Base-by-base conservation (phyloP, 2,329 filamentous ascomycete species). In the Sarocladiaceae sp. region DNA sequence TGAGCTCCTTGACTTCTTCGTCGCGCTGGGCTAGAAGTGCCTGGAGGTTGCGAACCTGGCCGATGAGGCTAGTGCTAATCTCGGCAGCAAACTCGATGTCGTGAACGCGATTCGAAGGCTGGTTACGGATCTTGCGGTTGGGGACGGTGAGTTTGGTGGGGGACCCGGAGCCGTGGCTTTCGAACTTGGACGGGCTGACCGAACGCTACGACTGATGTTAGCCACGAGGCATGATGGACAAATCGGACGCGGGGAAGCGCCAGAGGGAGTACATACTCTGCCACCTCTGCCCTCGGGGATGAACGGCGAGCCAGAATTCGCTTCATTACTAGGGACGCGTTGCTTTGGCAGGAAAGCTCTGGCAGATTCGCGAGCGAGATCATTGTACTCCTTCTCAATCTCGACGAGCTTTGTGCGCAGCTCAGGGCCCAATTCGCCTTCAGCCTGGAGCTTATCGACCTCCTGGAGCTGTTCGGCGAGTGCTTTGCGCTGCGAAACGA, bases 41-140 rank as follows among this genome's bases (percentile, higher is more conserved):
- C 63, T 98, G 93, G 45, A 98, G 68, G 59, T 93, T 89, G 50
- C 93, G 84, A 42, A 98, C 86, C 66, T 97, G 93, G n/a, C 85
- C 82, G 43, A 98, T 83, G 43, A 98, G 73, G 2, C 89, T 95
- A 5, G 88, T 95, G 58, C 89, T 96, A 56, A 98, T 96, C 60
- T 98, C 91, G 42, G 93, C 90, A n/a, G 91, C 93, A 58, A 98
- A 95, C 55, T 96, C 89, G 58, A 98, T 95, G 58, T 98, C 93
- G 60, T 97, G 89, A 11, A 95, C 83, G 43, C 90, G 82, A 59
- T 83, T 93, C 9, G 85, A 79, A 2, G 88, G 86, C 59, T 96
- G 91, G 55, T 97, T 97, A 45, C 93, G 80, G 59, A 93, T 78
- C 61, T 90, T 93, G 53, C 91, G 80, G 53, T 87, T 91, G 1